phyloP scores from a whole-genome alignment of 192 early-diverging fungal genomes.

The Coemansia sp. region DNA sequence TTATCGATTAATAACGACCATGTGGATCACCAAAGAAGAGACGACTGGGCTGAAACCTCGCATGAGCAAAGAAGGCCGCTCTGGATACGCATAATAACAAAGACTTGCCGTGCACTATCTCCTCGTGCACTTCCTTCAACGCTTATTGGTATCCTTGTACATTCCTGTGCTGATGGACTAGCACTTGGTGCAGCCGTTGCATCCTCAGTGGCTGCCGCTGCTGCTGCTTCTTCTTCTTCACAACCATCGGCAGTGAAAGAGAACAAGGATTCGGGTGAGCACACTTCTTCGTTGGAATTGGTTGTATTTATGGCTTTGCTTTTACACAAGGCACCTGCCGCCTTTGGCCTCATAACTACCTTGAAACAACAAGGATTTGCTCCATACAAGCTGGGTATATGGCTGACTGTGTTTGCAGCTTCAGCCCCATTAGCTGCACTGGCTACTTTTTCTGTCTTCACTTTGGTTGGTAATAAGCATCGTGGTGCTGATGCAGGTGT shows the following conservation, averaged over 20 bases:
- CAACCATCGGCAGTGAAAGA: too few relatives aligned
- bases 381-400: constrained; percentile 61
- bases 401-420: constrained; percentile 75
- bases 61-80: too few relatives aligned
- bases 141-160: constrained; percentile 92
- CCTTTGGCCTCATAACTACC: constrained; percentile 87
- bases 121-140: constrained; percentile 55
- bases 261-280: constrained; percentile 26
- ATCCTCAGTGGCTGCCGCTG: constrained; percentile 35
- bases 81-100: too few relatives aligned
- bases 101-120: constrained; percentile 17
- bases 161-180: constrained; percentile 93
- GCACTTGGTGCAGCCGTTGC: constrained; percentile 86
- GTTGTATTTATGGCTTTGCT: constrained; percentile 94
- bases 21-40: not conserved
- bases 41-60: constrained; percentile 25
- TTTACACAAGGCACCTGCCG: constrained; percentile 93
- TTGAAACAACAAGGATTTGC: constrained; percentile 72
- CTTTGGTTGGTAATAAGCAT: constrained; percentile 8
- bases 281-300: constrained; percentile 54
- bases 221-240: constrained; percentile 10
- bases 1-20: not conserved
- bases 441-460: constrained; percentile 42
- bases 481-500: constrained; percentile 53
- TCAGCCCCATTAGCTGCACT: constrained; percentile 84